phyloP scores from a whole-genome alignment of 2,329 filamentous ascomycete genomes.

The Fusarium papillatum region DNA sequence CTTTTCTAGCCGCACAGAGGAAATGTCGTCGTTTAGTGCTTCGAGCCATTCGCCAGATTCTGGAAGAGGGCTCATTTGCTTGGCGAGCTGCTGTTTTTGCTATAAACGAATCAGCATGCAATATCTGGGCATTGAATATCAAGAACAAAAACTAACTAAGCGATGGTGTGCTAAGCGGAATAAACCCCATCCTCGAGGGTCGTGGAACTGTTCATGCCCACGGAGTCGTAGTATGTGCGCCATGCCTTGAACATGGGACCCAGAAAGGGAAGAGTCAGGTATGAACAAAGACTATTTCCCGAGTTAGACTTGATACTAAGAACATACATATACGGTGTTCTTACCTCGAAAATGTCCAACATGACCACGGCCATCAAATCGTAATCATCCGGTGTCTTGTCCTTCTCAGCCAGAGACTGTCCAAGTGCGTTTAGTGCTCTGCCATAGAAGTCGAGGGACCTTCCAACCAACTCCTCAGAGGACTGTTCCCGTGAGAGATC shows the following conservation, averaged over 20 bases:
- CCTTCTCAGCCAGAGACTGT: constrained; percentile 45
- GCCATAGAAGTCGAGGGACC: constrained; percentile 51
- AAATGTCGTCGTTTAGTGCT: constrained; percentile 44
- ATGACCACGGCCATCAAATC: constrained; percentile 56
- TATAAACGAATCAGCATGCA: not conserved
- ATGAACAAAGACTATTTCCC: constrained; percentile 49
- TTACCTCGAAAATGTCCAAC: constrained; percentile 56
- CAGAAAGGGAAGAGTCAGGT: constrained; percentile 39
- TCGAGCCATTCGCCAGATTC: constrained; percentile 49
- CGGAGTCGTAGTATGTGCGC: constrained; percentile 54
- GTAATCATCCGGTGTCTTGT: constrained; percentile 53
- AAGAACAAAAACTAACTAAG: constrained; percentile 29
- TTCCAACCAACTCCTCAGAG: constrained; percentile 34
- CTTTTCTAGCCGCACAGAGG: constrained; percentile 35
- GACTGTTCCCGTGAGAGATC: constrained; percentile 46
- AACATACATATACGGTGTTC: not conserved
- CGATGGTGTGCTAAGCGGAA: constrained; percentile 56
- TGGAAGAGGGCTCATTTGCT: constrained; percentile 41
- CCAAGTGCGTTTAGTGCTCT: constrained; percentile 50
- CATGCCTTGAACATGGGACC: constrained; percentile 55
- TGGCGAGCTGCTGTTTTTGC: constrained; percentile 54
- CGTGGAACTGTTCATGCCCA: constrained; percentile 50
- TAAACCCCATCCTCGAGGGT: constrained; percentile 53
- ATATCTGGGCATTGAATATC: no score
- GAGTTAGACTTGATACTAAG: not conserved